A percentile compares a stretch with the other conserved stretches of the same genome.
Conservation (phyloP, 371 early-diverging fungal genomes). For the Mucor indicus region DNA sequence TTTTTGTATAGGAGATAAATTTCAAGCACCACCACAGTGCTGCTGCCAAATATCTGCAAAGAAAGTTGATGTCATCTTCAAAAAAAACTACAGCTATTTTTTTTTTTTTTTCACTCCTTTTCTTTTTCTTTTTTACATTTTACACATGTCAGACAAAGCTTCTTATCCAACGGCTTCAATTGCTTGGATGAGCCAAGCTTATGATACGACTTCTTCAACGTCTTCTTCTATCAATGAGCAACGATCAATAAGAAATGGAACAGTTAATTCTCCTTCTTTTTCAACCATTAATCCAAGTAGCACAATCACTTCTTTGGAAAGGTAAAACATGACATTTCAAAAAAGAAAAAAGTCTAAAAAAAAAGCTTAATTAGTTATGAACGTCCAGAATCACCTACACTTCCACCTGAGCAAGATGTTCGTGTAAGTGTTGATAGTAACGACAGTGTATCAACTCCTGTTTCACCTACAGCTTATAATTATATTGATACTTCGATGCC, state of each 20-base stretch:
- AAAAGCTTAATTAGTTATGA: slow-evolving; percentile 13
- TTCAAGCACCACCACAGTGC: no score
- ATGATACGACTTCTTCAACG: slow-evolving; percentile 1
- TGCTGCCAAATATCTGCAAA: no score
- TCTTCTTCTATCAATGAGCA: neutral
- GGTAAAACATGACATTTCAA: neutral
- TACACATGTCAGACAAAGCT: slow-evolving; percentile 9
- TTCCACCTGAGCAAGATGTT: slow-evolving; percentile 24
- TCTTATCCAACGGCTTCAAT: slow-evolving; percentile 17
- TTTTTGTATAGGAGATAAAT: no score
- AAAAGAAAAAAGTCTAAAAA: no score
- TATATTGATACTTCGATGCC: neutral
- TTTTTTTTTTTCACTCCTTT: neutral
- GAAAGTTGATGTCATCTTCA: no score
- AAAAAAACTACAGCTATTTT: neutral
- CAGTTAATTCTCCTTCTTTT: neutral
- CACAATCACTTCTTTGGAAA: slow-evolving; percentile 4
- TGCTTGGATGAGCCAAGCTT: slow-evolving; percentile 21
- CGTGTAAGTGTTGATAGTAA: neutral
- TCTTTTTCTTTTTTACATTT: neutral
- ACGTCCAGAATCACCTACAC: slow-evolving; percentile 39
- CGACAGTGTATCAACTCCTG: neutral
- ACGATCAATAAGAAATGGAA: neutral
- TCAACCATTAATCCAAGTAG: slow-evolving; percentile 1
- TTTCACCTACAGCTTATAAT: neutral